A percentile compares a stretch with the other conserved stretches of the same genome.
These are phyloP conservation scores for Pyrenophora graminea DNA, from an alignment of 2,329 filamentous ascomycete species.

Conservation along the genomic window DNA sequence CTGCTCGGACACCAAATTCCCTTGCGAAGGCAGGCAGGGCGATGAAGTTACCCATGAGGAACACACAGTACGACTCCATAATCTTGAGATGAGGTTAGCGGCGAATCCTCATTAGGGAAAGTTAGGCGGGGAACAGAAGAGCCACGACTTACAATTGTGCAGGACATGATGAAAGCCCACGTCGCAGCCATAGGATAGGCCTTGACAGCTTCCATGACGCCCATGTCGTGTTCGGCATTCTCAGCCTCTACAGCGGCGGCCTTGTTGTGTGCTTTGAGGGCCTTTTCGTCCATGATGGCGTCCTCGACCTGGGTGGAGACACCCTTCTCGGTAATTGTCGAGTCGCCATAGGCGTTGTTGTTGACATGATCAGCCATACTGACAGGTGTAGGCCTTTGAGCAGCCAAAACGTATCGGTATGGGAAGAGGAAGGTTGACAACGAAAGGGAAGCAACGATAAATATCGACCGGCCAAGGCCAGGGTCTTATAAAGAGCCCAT, in stretches of 20 bases:
- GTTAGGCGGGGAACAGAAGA: slow-evolving; percentile 17
- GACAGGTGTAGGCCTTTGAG: slow-evolving; percentile 20
- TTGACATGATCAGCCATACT: slow-evolving; percentile 28
- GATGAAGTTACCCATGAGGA: slow-evolving; percentile 64
- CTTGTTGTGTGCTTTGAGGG: slow-evolving; percentile 51
- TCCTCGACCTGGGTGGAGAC: slow-evolving; percentile 24
- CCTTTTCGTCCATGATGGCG: slow-evolving; percentile 44
- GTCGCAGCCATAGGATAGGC: slow-evolving; percentile 58
- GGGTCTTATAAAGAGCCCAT: slow-evolving; percentile 23
- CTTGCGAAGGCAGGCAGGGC: slow-evolving; percentile 55
- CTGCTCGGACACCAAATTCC: slow-evolving; percentile 51
- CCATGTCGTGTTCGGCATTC: slow-evolving; percentile 57
- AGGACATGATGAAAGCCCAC: slow-evolving; percentile 62
- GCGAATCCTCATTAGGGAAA: slow-evolving; percentile 5
- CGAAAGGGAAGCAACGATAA: slow-evolving; percentile 24
- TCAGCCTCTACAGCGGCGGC: slow-evolving; percentile 62
- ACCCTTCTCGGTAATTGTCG: slow-evolving; percentile 27
- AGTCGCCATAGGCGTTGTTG: slow-evolving; percentile 24
- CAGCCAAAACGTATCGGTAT: slow-evolving; percentile 14
- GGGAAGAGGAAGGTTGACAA: slow-evolving; percentile 19
- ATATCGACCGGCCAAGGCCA: slow-evolving; percentile 2
- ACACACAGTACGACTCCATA: slow-evolving; percentile 68
- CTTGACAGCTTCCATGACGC: slow-evolving; percentile 54
- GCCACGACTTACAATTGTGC: slow-evolving; percentile 54
- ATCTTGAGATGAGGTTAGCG: slow-evolving; percentile 51